A percentile compares a stretch with the other conserved stretches of the same genome.
These are phyloP conservation scores for Madurella fahalii DNA, from an alignment of 2,329 filamentous ascomycete species.

Conservation along the genomic window DNA sequence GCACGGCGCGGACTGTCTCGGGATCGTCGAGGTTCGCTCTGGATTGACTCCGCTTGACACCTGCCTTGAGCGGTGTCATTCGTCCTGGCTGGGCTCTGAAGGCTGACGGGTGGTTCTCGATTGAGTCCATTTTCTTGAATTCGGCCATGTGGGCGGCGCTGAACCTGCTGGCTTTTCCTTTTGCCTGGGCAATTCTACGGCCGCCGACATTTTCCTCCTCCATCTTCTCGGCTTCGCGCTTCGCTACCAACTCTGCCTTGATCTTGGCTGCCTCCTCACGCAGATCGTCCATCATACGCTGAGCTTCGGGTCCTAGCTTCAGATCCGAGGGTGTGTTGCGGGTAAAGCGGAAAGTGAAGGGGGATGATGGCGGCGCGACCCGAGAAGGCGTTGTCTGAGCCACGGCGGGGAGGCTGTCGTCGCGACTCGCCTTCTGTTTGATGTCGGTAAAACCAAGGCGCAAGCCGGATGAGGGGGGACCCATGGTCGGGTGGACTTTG, in stretches of 20 bases:
- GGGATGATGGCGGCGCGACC: slow-evolving; percentile 48
- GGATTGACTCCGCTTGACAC: slow-evolving; percentile 51
- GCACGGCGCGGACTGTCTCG: slow-evolving; percentile 35
- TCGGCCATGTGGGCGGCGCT: slow-evolving; percentile 81
- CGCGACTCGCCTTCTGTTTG: slow-evolving; percentile 49
- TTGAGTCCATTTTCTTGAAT: slow-evolving; percentile 98
- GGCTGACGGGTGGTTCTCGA: slow-evolving; percentile 77
- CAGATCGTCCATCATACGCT: slow-evolving; percentile 61
- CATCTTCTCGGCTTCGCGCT: slow-evolving; percentile 53
- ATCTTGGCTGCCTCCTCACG: slow-evolving; percentile 68
- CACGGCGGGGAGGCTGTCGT: slow-evolving; percentile 36
- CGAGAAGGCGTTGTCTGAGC: slow-evolving; percentile 63
- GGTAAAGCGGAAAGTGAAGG: slow-evolving; percentile 63
- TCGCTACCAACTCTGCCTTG: slow-evolving; percentile 62
- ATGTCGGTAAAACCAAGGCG: slow-evolving; percentile 79
- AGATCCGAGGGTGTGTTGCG: slow-evolving; percentile 43
- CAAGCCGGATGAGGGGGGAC: slow-evolving; percentile 72
- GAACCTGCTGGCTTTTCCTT: slow-evolving; percentile 72
- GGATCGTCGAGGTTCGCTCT: slow-evolving; percentile 53
- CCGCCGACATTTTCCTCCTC: slow-evolving; percentile 42
- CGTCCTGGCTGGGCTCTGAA: slow-evolving; percentile 59
- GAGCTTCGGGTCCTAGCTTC: slow-evolving; percentile 58
- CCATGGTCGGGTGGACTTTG: slow-evolving; percentile 71
- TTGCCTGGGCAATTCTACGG: slow-evolving; percentile 76
- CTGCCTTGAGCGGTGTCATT: slow-evolving; percentile 46